These are phyloP conservation scores for Liquidambar formosana DNA, from an alignment of 164 flowering plant genomes.

Conservation along the genomic window DNA sequence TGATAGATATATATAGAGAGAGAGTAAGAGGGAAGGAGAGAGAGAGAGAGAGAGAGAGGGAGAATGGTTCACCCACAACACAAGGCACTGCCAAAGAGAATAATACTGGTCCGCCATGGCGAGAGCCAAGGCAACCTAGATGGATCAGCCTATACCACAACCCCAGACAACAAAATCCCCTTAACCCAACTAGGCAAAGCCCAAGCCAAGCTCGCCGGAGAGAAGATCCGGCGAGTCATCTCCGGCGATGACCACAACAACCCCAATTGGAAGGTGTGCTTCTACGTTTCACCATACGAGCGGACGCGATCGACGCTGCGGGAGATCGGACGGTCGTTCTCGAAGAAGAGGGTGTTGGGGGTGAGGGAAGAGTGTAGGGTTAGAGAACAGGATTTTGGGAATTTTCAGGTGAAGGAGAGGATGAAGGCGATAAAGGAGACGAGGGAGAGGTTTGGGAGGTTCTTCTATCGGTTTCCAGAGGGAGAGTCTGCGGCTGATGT, in stretches of 20 bases:
- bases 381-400: slow-evolving; percentile 96
- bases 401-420: slow-evolving; percentile 84
- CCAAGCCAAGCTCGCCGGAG: slow-evolving; percentile 70
- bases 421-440: slow-evolving; percentile 75
- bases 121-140: slow-evolving; percentile 84
- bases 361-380: slow-evolving; percentile 91
- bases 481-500: slow-evolving; percentile 99
- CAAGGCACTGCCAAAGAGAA: slow-evolving; percentile 64
- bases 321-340: slow-evolving; percentile 74
- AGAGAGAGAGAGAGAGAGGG: neutral
- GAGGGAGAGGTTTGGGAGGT: slow-evolving; percentile 80
- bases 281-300: slow-evolving; percentile 89
- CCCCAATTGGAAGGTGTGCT: slow-evolving; percentile 62
- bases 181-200: slow-evolving; percentile 53
- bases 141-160: slow-evolving; percentile 61
- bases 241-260: slow-evolving; percentile 21
- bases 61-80: neutral
- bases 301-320: slow-evolving; percentile 78
- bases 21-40: neutral
- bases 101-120: slow-evolving; percentile 86
- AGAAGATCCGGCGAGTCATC: slow-evolving; percentile 35
- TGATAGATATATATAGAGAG: no score
- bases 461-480: slow-evolving; percentile 92
- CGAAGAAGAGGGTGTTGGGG: slow-evolving; percentile 61
- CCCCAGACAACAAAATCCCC: slow-evolving; percentile 79